A percentile compares a stretch with the other conserved stretches of the same genome.
phyloP scores from a whole-genome alignment of 805 yeast genomes.

The Ogataea haglerorum region DNA sequence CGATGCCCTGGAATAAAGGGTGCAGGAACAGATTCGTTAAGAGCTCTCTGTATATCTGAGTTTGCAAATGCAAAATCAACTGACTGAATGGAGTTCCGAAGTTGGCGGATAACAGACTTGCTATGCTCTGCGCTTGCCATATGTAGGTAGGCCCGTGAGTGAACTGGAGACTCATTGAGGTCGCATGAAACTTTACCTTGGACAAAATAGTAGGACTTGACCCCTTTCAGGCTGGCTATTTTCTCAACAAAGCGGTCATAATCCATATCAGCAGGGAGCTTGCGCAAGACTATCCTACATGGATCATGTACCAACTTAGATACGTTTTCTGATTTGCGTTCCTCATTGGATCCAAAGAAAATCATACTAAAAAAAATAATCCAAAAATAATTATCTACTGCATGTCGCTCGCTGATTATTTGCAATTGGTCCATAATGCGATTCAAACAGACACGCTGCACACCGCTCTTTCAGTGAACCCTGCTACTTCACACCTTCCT shows the following conservation, averaged over 20 bases:
- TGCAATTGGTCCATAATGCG: slow-evolving; percentile 12
- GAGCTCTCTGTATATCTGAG: not conserved
- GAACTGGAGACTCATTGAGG: slow-evolving; percentile 25
- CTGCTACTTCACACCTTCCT: slow-evolving; percentile 25
- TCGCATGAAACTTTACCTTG: not conserved
- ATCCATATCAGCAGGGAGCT: slow-evolving; percentile 41
- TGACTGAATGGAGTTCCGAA: no score
- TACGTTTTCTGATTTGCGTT: not conserved
- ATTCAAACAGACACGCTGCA: slow-evolving; percentile 10
- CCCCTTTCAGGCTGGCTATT: not conserved
- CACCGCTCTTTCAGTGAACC: slow-evolving; percentile 22
- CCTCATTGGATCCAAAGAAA: not conserved
- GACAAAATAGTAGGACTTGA: not conserved
- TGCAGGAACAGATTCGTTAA: not conserved
- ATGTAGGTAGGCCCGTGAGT: slow-evolving; percentile 39
- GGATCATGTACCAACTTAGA: not conserved
- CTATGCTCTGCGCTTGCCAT: not conserved
- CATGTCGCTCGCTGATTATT: slow-evolving; percentile 15
- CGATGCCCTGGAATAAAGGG: not conserved
- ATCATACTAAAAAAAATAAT: slow-evolving; percentile 1
- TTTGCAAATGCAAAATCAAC: not conserved
- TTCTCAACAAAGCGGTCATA: slow-evolving; percentile 27
- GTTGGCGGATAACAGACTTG: not conserved
- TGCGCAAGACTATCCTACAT: slow-evolving; percentile 36
- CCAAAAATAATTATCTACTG: not conserved